phyloP scores from a whole-genome alignment of 1,139 yeast species.

The Yamadazyma membranifaciens region DNA sequence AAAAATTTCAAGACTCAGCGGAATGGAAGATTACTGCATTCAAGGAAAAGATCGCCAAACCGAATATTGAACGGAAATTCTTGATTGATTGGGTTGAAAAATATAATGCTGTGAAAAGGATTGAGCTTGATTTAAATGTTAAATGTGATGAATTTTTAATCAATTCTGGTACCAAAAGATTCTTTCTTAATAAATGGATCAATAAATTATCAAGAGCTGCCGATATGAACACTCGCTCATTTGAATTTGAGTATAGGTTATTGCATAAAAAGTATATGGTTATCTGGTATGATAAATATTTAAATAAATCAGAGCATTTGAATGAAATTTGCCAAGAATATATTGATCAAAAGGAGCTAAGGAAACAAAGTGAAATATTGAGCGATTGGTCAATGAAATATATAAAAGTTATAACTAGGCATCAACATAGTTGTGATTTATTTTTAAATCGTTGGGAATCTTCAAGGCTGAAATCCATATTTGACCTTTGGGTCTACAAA shows the following conservation, averaged over 20 bases:
- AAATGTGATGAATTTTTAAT: conserved; percentile 14
- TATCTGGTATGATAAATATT: conserved; percentile 35
- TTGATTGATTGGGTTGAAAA: conserved; percentile 23
- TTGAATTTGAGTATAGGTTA: conserved; percentile 21
- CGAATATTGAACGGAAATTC: conserved; percentile 12
- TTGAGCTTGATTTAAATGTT: conserved; percentile 14
- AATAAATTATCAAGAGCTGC: conserved; percentile 7
- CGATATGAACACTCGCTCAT: conserved; percentile 15
- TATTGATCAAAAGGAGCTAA: conserved; percentile 28
- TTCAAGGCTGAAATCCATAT: conserved; percentile 26
- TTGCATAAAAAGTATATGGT: conserved; percentile 28
- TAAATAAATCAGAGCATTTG: conserved; percentile 22
- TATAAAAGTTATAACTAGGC: conserved; percentile 31
- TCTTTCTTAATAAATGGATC: conserved; percentile 15
- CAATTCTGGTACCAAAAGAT: conserved; percentile 9
- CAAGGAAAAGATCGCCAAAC: conserved; percentile 10
- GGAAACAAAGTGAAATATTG: conserved; percentile 23
- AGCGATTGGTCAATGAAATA: conserved; percentile 41
- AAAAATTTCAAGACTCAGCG: conserved; percentile 16
- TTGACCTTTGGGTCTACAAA: conserved; percentile 39
- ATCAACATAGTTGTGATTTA: conserved; percentile 36
- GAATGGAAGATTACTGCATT: conserved; percentile 18
- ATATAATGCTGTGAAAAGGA: conserved; percentile 17
- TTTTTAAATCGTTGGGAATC: conserved; percentile 35
- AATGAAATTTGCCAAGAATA: conserved; percentile 30